Evolutionary conservation across 1,139 yeast species (phyloP).

Genomic region (Diutina pseudorugosa): DNA sequence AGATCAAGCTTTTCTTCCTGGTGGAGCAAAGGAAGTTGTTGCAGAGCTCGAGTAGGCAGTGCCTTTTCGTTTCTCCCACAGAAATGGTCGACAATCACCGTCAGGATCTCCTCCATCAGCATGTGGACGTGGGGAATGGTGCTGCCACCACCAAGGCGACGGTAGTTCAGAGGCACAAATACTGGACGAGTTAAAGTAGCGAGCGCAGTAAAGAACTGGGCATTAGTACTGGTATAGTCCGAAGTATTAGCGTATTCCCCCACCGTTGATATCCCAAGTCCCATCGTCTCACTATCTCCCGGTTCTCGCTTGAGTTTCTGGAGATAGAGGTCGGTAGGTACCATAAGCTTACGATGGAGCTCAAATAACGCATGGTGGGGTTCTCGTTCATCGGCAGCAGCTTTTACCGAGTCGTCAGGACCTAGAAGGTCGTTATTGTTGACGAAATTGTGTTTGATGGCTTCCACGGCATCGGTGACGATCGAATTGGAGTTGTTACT

Average conservation of each 20-base stretch:
- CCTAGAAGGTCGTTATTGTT: not conserved
- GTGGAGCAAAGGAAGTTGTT: not conserved
- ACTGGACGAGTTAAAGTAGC: not conserved
- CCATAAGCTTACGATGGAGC: not conserved
- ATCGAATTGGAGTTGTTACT: not conserved
- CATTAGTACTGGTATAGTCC: not conserved
- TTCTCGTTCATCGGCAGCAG: not conserved
- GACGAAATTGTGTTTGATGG: not conserved
- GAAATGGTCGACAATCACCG: not conserved
- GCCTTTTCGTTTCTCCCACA: not conserved
- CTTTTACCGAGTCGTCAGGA: constrained; percentile 3
- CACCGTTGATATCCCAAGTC: not conserved
- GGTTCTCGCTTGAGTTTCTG: not conserved
- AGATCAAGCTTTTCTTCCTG: not conserved
- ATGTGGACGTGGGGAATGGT: not conserved
- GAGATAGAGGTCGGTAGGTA: not conserved
- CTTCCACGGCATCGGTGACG: not conserved
- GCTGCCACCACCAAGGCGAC: not conserved
- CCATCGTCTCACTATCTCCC: not conserved
- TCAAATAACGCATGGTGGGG: constrained; percentile 1
- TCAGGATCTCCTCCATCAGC: not conserved
- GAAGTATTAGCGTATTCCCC: not conserved
- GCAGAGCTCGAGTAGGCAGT: not conserved
- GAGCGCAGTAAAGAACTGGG: not conserved
- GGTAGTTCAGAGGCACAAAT: not conserved